Evolutionary conservation across 2,329 filamentous ascomycete genomes (phyloP).

Genomic region (Fusarium tupiense): DNA sequence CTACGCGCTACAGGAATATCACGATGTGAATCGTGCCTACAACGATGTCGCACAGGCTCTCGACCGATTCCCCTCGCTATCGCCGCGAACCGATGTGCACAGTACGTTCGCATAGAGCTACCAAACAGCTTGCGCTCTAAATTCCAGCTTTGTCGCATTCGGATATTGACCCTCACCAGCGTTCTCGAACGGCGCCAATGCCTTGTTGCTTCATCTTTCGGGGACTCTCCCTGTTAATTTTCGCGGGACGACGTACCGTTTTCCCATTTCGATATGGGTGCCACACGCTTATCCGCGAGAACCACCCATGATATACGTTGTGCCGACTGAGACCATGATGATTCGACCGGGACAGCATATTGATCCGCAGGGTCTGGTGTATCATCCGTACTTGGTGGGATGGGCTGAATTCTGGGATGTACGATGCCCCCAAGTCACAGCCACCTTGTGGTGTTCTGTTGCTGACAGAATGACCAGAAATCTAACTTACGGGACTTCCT

Average conservation of each 20-base stretch:
- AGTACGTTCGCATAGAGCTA: slow-evolving; percentile 65
- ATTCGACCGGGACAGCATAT: slow-evolving; percentile 95
- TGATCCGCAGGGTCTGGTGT: slow-evolving; percentile 89
- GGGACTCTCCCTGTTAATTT: slow-evolving; percentile 94
- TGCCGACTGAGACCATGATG: slow-evolving; percentile 86
- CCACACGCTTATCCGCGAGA: slow-evolving; percentile 90
- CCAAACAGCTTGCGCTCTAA: slow-evolving; percentile 17
- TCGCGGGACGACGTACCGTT: slow-evolving; percentile 87
- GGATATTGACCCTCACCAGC: slow-evolving; percentile 60
- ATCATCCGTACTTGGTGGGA: slow-evolving; percentile 92
- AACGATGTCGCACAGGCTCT: slow-evolving; percentile 88
- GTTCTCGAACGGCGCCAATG: slow-evolving; percentile 86
- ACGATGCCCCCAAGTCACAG: slow-evolving; percentile 48
- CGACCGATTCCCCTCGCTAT: slow-evolving; percentile 79
- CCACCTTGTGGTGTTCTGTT: background rate
- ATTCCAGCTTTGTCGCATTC: slow-evolving; percentile 9
- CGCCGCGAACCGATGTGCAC: slow-evolving; percentile 92
- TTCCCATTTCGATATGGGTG: slow-evolving; percentile 92
- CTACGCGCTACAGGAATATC: slow-evolving; percentile 77
- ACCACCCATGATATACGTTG: slow-evolving; percentile 87
- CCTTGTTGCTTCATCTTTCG: slow-evolving; percentile 84
- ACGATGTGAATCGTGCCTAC: slow-evolving; percentile 91
- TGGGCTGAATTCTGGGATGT: slow-evolving; percentile 94
- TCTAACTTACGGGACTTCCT: slow-evolving; percentile 86
- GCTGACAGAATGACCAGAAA: slow-evolving; percentile 62